These are phyloP conservation scores for Diplodia sapinea DNA, from an alignment of 2,329 filamentous ascomycete species.

Conservation along the genomic window DNA sequence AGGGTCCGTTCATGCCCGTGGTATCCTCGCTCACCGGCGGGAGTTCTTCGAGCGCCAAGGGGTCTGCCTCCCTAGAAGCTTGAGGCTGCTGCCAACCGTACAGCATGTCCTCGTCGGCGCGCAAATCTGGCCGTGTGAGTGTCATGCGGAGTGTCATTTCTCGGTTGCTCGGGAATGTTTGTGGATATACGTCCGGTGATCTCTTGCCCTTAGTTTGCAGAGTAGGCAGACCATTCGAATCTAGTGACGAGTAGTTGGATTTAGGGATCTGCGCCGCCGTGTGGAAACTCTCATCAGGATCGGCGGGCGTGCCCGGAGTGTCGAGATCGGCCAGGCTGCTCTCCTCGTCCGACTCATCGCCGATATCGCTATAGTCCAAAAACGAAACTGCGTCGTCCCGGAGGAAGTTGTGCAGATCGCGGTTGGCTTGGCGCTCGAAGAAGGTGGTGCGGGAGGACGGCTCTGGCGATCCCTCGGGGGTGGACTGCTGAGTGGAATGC, in stretches of 20 bases:
- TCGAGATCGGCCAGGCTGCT: constrained; percentile 37
- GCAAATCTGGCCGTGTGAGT: constrained; percentile 84
- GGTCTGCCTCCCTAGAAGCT: constrained; percentile 51
- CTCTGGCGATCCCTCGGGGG: constrained; percentile 19
- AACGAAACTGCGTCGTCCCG: constrained; percentile 61
- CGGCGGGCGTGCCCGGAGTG: constrained; percentile 47
- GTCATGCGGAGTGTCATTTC: constrained; percentile 99
- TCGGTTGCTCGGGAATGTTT: constrained; percentile 63
- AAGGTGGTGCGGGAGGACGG: constrained; percentile 11
- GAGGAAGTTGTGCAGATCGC: constrained; percentile 63
- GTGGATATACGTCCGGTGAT: constrained; percentile 32
- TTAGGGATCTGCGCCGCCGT: constrained; percentile 41
- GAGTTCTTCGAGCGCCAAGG: constrained; percentile 62
- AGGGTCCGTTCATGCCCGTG: constrained; percentile 53
- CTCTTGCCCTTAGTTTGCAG: constrained; percentile 35
- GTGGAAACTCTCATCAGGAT: constrained; percentile 43
- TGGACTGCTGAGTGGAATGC: background rate
- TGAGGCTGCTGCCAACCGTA: constrained; percentile 68
- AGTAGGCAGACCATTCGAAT: constrained; percentile 40
- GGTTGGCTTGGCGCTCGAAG: constrained; percentile 52
- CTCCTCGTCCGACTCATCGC: constrained; percentile 39
- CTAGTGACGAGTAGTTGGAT: constrained; percentile 43
- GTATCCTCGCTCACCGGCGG: constrained; percentile 55
- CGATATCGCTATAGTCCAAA: constrained; percentile 41
- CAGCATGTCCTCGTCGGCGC: constrained; percentile 73